Percentiles rank a stretch among this genome's conserved stretches.
These are phyloP conservation scores for Arthrobotrys iridis DNA, from an alignment of 2,329 filamentous ascomycete genomes.

Conservation along the genomic window DNA sequence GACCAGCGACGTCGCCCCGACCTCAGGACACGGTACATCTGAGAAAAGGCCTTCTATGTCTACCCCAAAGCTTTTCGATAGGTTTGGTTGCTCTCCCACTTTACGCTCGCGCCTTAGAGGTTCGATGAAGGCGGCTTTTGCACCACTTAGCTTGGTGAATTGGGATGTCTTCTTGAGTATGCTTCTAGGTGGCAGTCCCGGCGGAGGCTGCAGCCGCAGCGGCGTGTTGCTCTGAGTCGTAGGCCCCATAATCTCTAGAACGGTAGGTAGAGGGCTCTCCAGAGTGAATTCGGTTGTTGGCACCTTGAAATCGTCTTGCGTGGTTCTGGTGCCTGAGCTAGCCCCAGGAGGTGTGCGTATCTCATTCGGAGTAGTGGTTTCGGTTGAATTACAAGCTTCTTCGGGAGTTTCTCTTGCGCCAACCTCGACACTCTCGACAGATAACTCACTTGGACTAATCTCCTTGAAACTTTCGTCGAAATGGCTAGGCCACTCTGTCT, in stretches of 20 bases:
- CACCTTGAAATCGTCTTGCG: background rate
- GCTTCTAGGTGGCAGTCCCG: too few species aligned
- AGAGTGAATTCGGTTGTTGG: slow-evolving; percentile 8
- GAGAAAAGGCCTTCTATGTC: background rate
- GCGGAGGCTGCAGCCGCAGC: too few species aligned
- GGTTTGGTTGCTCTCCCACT: background rate
- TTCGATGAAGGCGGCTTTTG: background rate
- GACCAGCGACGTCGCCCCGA: too few species aligned
- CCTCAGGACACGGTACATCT: background rate
- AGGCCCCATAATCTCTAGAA: background rate
- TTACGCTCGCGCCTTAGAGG: background rate
- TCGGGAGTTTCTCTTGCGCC: background rate
- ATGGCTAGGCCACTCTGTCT: background rate
- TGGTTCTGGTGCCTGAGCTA: background rate
- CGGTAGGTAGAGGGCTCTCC: background rate
- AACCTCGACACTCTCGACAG: background rate
- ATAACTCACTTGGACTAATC: background rate
- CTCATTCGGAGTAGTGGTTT: background rate
- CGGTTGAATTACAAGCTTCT: background rate
- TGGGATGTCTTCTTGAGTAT: background rate
- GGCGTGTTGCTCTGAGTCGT: background rate
- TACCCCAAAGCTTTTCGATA: background rate
- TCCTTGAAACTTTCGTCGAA: background rate
- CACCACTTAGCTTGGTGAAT: background rate
- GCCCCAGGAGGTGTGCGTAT: background rate